Conservation (phyloP, 2,329 filamentous ascomycete species). For the Trichoderma oligosporum region DNA sequence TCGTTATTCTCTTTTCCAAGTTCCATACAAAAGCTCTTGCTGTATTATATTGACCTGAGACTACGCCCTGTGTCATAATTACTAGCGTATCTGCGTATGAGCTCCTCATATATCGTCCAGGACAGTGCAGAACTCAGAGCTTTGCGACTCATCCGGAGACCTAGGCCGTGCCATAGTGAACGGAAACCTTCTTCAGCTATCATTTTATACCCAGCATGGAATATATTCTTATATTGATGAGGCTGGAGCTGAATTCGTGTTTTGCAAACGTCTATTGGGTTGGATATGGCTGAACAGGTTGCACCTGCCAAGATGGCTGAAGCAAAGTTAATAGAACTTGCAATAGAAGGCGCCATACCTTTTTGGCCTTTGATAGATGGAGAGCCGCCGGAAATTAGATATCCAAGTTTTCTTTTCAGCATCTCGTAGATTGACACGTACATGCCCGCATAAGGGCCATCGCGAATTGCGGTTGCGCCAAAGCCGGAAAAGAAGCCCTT, state of each 20-base stretch:
- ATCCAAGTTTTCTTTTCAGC: conserved; percentile 60
- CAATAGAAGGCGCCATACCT: conserved; percentile 32
- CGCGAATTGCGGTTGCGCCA: conserved; percentile 85
- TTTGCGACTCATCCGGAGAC: conserved; percentile 83
- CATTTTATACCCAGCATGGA: conserved; percentile 74
- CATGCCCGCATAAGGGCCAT: conserved; percentile 93
- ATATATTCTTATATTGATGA: conserved; percentile 73
- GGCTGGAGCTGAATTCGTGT: conserved; percentile 91
- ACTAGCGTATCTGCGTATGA: conserved; percentile 59
- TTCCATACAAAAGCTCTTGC: too few species aligned
- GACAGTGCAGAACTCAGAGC: conserved; percentile 90
- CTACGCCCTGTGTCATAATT: conserved; percentile 6
- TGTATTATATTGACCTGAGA: conserved; percentile 4
- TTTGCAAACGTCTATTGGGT: conserved; percentile 96
- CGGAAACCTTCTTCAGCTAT: conserved; percentile 73
- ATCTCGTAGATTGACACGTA: conserved; percentile 95
- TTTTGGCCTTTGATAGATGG: conserved; percentile 21
- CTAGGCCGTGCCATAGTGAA: conserved; percentile 81
- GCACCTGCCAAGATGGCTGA: conserved; percentile 79
- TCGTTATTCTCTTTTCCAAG: background rate
- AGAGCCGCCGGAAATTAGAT: conserved; percentile 22
- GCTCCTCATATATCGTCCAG: conserved; percentile 95
- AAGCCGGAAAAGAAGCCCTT: conserved; percentile 91
- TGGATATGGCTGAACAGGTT: conserved; percentile 81
- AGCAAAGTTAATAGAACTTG: conserved; percentile 75